Evolutionary conservation across 164 flowering plant species (phyloP).

Genomic region (Macadamia tetraphylla): DNA sequence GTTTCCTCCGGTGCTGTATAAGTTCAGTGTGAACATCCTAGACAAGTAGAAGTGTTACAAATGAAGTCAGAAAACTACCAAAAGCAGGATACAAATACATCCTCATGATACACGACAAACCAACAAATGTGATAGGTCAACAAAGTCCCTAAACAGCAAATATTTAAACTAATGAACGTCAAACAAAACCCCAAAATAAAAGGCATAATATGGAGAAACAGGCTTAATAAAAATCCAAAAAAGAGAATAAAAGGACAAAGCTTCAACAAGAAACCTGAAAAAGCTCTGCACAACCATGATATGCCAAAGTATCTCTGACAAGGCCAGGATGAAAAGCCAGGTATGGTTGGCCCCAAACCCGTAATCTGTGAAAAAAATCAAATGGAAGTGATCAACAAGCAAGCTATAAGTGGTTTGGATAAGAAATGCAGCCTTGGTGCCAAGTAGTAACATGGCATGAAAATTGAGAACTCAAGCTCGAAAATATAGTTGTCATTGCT

Average conservation of each 20-base stretch:
- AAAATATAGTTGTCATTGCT: no score
- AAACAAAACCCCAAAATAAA: no score
- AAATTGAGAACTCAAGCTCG: no score
- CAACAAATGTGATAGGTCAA: no score
- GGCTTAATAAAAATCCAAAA: no score
- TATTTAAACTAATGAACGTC: no score
- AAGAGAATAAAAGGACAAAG: neutral
- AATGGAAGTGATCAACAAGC: neutral
- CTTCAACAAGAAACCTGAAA: constrained; percentile 60
- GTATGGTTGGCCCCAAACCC: constrained; percentile 70
- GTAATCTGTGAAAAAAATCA: constrained; percentile 45
- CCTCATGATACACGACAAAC: no score
- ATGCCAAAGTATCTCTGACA: constrained; percentile 74
- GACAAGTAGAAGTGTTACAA: constrained; percentile 5
- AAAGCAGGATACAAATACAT: neutral
- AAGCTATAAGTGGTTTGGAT: neutral
- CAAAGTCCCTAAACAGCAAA: no score
- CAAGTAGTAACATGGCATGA: no score
- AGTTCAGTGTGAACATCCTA: constrained; percentile 98
- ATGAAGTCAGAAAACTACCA: constrained; percentile 8
- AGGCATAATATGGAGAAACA: no score
- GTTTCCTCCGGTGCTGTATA: constrained; percentile 78
- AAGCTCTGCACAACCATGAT: constrained; percentile 98
- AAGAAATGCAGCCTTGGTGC: no score
- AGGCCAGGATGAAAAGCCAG: constrained; percentile 88